Percentiles rank a stretch among this genome's conserved stretches.
Evolutionary conservation across 306 rosid species (phyloP).

Genomic region (Bauhinia variegata): DNA sequence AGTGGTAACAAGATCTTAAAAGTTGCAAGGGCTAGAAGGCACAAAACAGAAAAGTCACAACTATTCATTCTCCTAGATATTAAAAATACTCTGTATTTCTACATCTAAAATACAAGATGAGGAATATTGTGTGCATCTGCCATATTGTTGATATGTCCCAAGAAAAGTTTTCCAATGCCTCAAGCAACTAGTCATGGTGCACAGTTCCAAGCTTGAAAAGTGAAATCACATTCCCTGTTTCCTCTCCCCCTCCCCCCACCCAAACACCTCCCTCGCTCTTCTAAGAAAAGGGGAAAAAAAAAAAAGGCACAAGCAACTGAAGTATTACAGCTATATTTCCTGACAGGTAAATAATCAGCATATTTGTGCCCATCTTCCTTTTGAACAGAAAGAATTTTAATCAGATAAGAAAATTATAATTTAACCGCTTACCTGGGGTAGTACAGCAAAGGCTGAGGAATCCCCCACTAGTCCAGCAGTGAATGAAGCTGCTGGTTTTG

Average conservation of each 20-base stretch:
- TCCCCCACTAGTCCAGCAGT: conserved; percentile 88
- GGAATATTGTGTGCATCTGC: conserved; percentile 11
- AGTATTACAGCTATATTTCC: conserved; percentile 9
- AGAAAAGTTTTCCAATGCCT: conserved; percentile 4
- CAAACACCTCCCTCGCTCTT: too few species aligned
- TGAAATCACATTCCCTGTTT: background rate
- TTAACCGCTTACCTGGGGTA: conserved; percentile 68
- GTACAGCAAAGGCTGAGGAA: conserved; percentile 76
- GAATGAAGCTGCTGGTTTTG: conserved; percentile 73
- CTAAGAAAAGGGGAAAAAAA: too few species aligned
- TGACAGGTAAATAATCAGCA: conserved; percentile 20
- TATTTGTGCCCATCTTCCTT: background rate
- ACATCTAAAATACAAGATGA: background rate
- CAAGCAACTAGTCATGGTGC: conserved; percentile 8
- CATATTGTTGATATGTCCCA: conserved; percentile 1
- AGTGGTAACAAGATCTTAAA: conserved; percentile 18
- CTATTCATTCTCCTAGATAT: conserved; percentile 16
- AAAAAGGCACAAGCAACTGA: background rate
- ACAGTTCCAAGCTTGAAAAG: conserved; percentile 16
- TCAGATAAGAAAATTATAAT: background rate
- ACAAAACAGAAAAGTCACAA: conserved; percentile 20
- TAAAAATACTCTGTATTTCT: conserved; percentile 4
- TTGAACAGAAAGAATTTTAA: conserved; percentile 3
- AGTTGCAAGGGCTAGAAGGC: conserved; percentile 18
- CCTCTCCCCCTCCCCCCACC: too few species aligned